phyloP scores from a whole-genome alignment of 2,329 filamentous ascomycete species.

The Fusarium pseudoanthophilum region DNA sequence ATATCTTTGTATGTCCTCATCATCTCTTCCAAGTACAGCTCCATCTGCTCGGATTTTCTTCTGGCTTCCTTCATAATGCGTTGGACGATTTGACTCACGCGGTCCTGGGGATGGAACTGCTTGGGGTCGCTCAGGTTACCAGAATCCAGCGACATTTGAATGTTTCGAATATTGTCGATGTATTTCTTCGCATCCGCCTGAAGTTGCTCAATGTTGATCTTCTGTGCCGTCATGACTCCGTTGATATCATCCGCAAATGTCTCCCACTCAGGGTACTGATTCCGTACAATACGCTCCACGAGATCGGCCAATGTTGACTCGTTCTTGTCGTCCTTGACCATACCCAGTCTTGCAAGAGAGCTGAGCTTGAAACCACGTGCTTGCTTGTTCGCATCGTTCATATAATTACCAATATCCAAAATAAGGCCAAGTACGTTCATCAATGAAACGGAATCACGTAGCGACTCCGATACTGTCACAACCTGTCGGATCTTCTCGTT shows the following conservation, averaged over 20 bases:
- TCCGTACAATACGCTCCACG: conserved; percentile 94
- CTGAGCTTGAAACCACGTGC: conserved; percentile 97
- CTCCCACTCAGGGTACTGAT: conserved; percentile 97
- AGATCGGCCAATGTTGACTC: conserved; percentile 95
- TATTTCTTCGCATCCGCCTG: conserved; percentile 89
- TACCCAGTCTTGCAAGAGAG: conserved; percentile 88
- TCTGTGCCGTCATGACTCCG: conserved; percentile 81
- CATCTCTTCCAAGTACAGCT: conserved; percentile 94
- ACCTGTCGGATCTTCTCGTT: conserved; percentile 86
- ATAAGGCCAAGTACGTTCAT: conserved; percentile 98
- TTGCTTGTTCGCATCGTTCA: conserved; percentile 99
- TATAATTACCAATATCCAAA: conserved; percentile 98
- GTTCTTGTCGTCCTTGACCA: conserved; percentile 99
- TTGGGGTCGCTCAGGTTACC: conserved; percentile 96
- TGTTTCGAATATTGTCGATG: conserved; percentile 93
- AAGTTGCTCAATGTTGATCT: conserved; percentile 94
- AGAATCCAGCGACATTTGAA: conserved; percentile 90
- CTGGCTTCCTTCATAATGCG: conserved; percentile 96
- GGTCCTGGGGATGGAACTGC: conserved; percentile 97
- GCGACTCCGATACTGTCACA: conserved; percentile 86
- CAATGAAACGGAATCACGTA: conserved; percentile 89
- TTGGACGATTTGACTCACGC: conserved; percentile 90
- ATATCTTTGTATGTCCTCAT: conserved; percentile 91
- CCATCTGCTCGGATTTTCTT: conserved; percentile 95
- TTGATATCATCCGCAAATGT: conserved; percentile 85